Base-by-base conservation (phyloP, 2,329 filamentous ascomycete genomes). In the Claviceps spartinae region DNA sequence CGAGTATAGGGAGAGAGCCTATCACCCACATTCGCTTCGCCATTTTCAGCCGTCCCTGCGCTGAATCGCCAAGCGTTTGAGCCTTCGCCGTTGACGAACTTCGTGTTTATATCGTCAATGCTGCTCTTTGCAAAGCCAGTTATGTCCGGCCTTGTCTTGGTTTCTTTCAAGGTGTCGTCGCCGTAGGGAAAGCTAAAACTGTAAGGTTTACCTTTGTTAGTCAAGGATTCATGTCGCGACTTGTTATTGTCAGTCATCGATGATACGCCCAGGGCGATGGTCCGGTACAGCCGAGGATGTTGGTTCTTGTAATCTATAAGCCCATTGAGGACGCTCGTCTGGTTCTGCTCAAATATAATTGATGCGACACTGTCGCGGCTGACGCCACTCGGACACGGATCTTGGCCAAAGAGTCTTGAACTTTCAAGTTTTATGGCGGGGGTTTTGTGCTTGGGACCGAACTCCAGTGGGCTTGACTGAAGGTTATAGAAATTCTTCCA, bases 71-170 rank as follows among this genome's bases (percentile, higher is more conserved):
- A 78, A 20, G 66, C 63, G 37, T 67, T 64, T 5, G 67, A 57
- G 44, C 67, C 62, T 20, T 79, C 73, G 14, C 74, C 72, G 4
- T 75, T 68, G 20, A 72, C 73, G 63, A 83, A 83, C 41, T 68
- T 76, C 18, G 79, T 83, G 62, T 80, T 79, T 57, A 83, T 83
- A 49, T 76, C 78, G 52, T 83, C 78, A 20, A 75, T 67, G 58
- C 76, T 82, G 52, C 65, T 73, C 54, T 72, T 72, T 41, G 67
- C 60, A 54, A 80, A 78, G 2, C 63, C 38, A 62, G 64, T 20
- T 66, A 61, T n/a, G 20, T 34, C 26, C 30, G 22, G 26, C 42
- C 22, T 36, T 16, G 48, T 46, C 14, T 41, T 40, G 4, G 68
- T 62, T 36, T 59, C 58, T 11, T 60, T 58, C 50, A 72, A 70